Evolutionary conservation across 345 rosid species (phyloP).

Genomic region (Trapa bicornis): DNA sequence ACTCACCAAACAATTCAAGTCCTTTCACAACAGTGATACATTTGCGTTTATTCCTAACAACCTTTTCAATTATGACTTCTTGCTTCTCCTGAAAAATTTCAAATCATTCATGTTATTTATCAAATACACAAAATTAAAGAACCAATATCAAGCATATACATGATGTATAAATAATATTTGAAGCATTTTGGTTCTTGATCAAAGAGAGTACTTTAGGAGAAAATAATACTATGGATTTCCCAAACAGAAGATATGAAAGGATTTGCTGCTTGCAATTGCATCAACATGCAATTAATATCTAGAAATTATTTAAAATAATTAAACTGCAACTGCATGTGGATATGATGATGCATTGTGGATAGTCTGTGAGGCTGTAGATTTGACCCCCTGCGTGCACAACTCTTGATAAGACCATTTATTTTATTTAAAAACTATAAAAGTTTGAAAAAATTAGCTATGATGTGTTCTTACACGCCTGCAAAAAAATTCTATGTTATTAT

Average conservation of each 20-base stretch:
- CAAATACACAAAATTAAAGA: background rate
- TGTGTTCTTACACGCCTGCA: no score
- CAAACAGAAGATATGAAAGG: no score
- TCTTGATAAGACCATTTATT: no score
- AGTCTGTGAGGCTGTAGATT: no score
- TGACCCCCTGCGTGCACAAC: no score
- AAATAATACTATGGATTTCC: no score
- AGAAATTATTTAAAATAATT: background rate
- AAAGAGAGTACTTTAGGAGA: no score
- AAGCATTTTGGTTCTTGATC: background rate
- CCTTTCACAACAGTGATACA: conserved; percentile 90
- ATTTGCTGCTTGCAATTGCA: no score
- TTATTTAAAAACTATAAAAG: no score
- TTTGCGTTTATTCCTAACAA: conserved; percentile 86
- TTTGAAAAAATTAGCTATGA: background rate
- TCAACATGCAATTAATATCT: background rate
- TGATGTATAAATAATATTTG: background rate
- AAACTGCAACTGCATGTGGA: no score
- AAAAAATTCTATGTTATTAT: background rate
- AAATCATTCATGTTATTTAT: background rate
- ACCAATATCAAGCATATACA: background rate
- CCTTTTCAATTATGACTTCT: conserved; percentile 85
- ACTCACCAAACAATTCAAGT: conserved; percentile 84
- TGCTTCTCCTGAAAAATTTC: conserved; percentile 47
- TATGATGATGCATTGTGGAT: no score